A percentile compares a stretch with the other conserved stretches of the same genome.
Evolutionary conservation across 768 basidiomycete species (phyloP).

Genomic region (Leccinum pellstonianum): DNA sequence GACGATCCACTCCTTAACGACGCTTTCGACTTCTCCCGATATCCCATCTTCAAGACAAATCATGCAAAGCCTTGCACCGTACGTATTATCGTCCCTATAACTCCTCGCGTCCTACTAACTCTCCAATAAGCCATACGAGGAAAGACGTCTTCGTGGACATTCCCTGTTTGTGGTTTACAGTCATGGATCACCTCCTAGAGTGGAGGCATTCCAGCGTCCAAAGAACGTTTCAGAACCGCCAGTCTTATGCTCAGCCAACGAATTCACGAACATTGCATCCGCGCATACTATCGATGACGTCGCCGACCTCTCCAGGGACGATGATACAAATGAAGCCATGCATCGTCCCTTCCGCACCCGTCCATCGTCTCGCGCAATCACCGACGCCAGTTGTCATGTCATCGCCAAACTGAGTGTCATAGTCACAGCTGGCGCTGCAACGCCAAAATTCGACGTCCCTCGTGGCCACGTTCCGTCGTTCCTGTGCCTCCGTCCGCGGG

Average conservation of each 20-base stretch:
- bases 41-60: slow-evolving; percentile 8
- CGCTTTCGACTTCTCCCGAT: slow-evolving; percentile 18
- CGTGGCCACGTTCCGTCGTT: no score
- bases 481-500: no score
- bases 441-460: no score
- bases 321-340: background rate
- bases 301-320: slow-evolving; percentile 3
- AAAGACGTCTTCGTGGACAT: slow-evolving; percentile 4
- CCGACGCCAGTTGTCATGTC: no score
- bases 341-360: background rate
- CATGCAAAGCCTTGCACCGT: slow-evolving; percentile 3
- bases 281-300: no score
- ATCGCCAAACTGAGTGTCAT: no score
- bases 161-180: background rate
- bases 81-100: background rate
- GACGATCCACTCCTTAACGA: no score
- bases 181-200: background rate
- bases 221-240: slow-evolving; percentile 28
- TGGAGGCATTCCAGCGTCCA: background rate
- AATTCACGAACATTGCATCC: slow-evolving; percentile 9
- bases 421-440: no score
- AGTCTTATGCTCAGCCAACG: slow-evolving; percentile 20
- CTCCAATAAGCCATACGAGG: background rate
- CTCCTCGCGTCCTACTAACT: background rate
- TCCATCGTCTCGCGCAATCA: no score